A percentile compares a stretch with the other conserved stretches of the same genome.
Evolutionary conservation across 371 early-diverging fungal species (phyloP).

Genomic region (Mucor circinelloides): DNA sequence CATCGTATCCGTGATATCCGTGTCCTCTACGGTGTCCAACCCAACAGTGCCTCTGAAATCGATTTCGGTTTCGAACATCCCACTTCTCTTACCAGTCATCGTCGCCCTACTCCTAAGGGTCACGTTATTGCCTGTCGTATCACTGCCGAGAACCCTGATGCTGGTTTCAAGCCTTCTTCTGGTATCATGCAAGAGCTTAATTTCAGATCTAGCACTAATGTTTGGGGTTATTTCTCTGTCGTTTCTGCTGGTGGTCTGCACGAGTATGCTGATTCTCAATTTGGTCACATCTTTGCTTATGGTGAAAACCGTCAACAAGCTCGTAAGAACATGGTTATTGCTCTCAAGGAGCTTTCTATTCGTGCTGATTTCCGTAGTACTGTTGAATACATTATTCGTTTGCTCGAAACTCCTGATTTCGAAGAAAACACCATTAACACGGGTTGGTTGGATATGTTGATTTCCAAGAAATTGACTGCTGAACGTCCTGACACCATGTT

Average conservation of each 20-base stretch:
- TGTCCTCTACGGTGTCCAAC: conserved; percentile 88
- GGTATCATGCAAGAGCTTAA: conserved; percentile 96
- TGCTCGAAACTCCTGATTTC: conserved; percentile 91
- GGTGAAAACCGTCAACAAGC: conserved; percentile 94
- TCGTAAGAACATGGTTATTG: conserved; percentile 95
- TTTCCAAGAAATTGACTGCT: conserved; percentile 86
- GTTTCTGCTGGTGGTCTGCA: conserved; percentile 94
- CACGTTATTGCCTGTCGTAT: conserved; percentile 99
- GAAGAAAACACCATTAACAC: conserved; percentile 91
- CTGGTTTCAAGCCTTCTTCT: conserved; percentile 96
- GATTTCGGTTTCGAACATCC: conserved; percentile 91
- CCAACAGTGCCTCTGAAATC: conserved; percentile 82
- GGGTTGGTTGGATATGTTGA: conserved; percentile 95
- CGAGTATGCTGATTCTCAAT: conserved; percentile 99
- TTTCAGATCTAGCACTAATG: conserved; percentile 92
- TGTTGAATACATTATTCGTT: conserved; percentile 93
- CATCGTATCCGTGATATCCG: conserved; percentile 94
- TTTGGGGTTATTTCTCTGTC: conserved; percentile 99
- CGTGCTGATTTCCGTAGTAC: conserved; percentile 98
- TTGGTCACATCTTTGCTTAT: conserved; percentile 98
- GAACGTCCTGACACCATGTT: conserved; percentile 91
- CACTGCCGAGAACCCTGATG: conserved; percentile 99
- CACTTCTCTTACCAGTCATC: conserved; percentile 75
- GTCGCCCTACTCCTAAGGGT: conserved; percentile 93
- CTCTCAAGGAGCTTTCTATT: conserved; percentile 97